A percentile compares a stretch with the other conserved stretches of the same genome.
phyloP scores from a whole-genome alignment of 768 basidiomycete species.

The Pisolithus orientalis region DNA sequence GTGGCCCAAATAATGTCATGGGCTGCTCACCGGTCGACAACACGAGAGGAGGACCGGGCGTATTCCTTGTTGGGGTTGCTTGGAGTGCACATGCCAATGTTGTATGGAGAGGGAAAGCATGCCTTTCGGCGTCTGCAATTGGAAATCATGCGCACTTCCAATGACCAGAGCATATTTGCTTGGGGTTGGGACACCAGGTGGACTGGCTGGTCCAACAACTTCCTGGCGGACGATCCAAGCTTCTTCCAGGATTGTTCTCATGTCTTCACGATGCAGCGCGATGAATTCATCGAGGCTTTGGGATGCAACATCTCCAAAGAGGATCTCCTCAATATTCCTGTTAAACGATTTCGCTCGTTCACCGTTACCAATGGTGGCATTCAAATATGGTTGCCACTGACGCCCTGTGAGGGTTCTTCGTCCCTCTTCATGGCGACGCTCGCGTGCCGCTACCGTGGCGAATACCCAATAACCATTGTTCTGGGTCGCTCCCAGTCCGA shows the following conservation, averaged over 20 bases:
- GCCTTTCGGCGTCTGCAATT: constrained; percentile 4
- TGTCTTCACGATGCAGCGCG: not conserved
- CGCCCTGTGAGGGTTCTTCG: not conserved
- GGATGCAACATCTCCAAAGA: not conserved
- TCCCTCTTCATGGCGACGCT: not conserved
- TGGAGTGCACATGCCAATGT: constrained; percentile 7
- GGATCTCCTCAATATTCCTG: not conserved
- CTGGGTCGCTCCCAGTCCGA: not conserved
- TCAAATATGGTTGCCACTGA: not conserved
- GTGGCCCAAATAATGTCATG: constrained; percentile 9
- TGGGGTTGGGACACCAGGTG: not conserved
- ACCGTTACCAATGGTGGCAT: not conserved
- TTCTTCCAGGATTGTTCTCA: not conserved
- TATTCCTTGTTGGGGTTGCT: constrained; percentile 16
- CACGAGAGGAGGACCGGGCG: constrained; percentile 12
- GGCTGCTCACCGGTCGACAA: constrained; percentile 13
- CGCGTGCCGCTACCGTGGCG: not conserved
- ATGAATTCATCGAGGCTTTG: not conserved
- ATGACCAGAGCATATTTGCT: constrained; percentile 9
- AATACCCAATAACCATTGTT: not conserved
- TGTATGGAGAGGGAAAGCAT: constrained; percentile 12
- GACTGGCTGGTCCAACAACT: not conserved
- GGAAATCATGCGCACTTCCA: constrained; percentile 6
- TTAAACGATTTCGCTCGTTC: not conserved
- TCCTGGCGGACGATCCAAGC: not conserved